Base-by-base conservation (phyloP, 768 basidiomycete species). In the Boletales sp. region DNA sequence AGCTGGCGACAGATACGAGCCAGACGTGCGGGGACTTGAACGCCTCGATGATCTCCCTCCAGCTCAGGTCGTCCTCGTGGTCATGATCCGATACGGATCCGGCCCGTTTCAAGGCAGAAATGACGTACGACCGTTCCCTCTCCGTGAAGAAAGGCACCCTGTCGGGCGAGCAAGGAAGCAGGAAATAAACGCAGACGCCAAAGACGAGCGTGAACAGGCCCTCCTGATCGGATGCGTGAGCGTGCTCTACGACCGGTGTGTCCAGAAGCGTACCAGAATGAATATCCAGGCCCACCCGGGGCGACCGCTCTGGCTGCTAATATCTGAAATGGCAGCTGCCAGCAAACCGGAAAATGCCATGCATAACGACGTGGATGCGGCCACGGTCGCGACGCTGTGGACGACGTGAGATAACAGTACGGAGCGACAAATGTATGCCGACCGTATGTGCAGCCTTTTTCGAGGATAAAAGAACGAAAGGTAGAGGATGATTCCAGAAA, bases 271-370 rank as follows among this genome's bases (percentile, higher is more conserved):
- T 62, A 79, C 77, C n/a, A 80, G 38, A 35, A 81, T 78, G 56
- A 81, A 81, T 55, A 82, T 74, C 82, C 80, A 84, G 29, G 76
- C 70, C 84, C 83, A 86, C 0, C 80, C 84, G 4, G 76, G 70
- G 45, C 67, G 72, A 8, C 79, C 77, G 4, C 68, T 66, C 8
- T 73, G 62, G 10, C 78, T 79, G 43, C 81, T 64, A 70, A 87
- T 80, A 13, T 80, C 63, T 19, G 72, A 58, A 42, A 87, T 83
- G 1, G 72, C 82, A 32, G 79, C 70, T 2, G 83, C 83, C 4
- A 87, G 69, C 8, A 87, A 66, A 34, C 84, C 84, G 6, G 82
- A 82, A 55, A 84, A 83, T 0, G 79, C 75, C 0, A 80, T 79
- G 0, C 81, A 75, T 4, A 81, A 67, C 15, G 79, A 80, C 2